A percentile compares a stretch with the other conserved stretches of the same genome.
These are phyloP conservation scores for Malania oleifera DNA, from an alignment of 164 flowering plant species.

Conservation along the genomic window DNA sequence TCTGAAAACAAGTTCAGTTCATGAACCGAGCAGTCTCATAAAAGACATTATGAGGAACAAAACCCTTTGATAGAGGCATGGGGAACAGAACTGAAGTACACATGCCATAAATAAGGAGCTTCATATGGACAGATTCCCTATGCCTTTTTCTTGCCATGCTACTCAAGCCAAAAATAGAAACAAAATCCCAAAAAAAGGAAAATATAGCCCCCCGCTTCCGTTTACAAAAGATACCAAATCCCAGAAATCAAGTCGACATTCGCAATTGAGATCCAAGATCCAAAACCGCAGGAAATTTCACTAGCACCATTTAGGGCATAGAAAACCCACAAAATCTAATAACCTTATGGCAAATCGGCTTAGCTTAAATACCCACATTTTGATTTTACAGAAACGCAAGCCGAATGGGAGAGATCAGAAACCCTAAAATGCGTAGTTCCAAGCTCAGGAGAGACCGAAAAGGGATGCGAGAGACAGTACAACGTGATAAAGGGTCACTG, in stretches of 20 bases:
- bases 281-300: neutral
- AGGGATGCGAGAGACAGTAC: neutral
- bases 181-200: neutral
- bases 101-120: too few relatives aligned
- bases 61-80: too few relatives aligned
- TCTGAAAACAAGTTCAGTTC: too few relatives aligned
- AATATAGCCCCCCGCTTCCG: too few relatives aligned
- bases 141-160: too few relatives aligned
- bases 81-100: too few relatives aligned
- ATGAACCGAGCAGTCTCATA: too few relatives aligned
- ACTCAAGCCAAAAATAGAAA: neutral
- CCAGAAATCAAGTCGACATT: neutral
- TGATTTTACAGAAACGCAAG: slow-evolving; percentile 9
- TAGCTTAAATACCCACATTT: slow-evolving; percentile 21
- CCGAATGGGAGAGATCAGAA: slow-evolving; percentile 14
- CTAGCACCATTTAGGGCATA: neutral
- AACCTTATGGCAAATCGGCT: slow-evolving; percentile 19
- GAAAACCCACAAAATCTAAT: slow-evolving; percentile 9
- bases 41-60: too few relatives aligned
- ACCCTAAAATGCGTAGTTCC: neutral
- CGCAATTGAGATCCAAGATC: slow-evolving; percentile 13
- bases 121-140: too few relatives aligned
- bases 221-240: neutral
- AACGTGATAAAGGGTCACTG: neutral
- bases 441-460: neutral